Conservation (phyloP, 495 filamentous ascomycete species). For the Xylaria acuta region DNA sequence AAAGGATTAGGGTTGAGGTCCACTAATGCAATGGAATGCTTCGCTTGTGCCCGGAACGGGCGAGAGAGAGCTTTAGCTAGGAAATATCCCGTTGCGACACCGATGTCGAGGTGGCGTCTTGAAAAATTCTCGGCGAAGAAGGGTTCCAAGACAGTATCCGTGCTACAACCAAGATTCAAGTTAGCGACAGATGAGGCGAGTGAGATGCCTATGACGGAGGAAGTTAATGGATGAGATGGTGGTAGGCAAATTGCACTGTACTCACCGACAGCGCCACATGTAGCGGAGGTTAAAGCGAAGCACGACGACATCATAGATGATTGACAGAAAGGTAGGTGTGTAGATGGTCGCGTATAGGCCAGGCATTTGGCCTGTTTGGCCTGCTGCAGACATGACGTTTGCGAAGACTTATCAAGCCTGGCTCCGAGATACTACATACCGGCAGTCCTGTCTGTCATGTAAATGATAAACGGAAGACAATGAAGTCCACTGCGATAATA, state of each 20-base stretch:
- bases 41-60: slow-evolving; percentile 5
- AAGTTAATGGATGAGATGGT: background rate
- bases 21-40: slow-evolving; percentile 35
- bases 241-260: background rate
- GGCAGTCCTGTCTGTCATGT: background rate
- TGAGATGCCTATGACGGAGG: background rate
- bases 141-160: slow-evolving; percentile 40
- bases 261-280: slow-evolving; percentile 23
- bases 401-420: background rate
- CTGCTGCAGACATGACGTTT: background rate
- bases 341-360: slow-evolving; percentile 11
- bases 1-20: slow-evolving; percentile 42
- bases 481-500: background rate
- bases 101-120: slow-evolving; percentile 47
- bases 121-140: slow-evolving; percentile 45
- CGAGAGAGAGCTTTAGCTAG: slow-evolving; percentile 29
- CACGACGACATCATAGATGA: slow-evolving; percentile 44
- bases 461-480: background rate
- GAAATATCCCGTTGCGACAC: slow-evolving; percentile 49
- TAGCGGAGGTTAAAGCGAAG: slow-evolving; percentile 41
- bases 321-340: slow-evolving; percentile 29
- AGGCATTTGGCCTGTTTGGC: background rate
- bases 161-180: background rate
- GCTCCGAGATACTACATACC: background rate
- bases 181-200: background rate